These are phyloP conservation scores for Bidens hawaiensis DNA, from an alignment of 140 eudicot species.

Conservation along the genomic window DNA sequence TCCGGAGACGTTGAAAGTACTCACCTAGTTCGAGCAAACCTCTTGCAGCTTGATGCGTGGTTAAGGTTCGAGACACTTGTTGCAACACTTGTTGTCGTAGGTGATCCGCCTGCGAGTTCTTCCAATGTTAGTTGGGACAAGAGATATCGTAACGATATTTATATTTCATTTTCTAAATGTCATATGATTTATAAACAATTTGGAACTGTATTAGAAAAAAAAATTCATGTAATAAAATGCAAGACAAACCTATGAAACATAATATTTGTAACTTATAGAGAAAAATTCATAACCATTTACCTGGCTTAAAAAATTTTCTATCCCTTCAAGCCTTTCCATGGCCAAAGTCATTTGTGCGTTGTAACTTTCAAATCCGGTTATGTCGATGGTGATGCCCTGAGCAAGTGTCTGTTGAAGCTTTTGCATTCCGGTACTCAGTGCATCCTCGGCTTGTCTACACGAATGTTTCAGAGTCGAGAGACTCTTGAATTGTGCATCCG, in stretches of 20 bases:
- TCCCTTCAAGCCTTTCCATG: slow-evolving; percentile 55
- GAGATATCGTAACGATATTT: background rate
- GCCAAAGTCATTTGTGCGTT: slow-evolving; percentile 44
- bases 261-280: too few species aligned
- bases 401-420: slow-evolving; percentile 67
- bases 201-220: too few species aligned
- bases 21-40: slow-evolving; percentile 51
- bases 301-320: slow-evolving; percentile 64
- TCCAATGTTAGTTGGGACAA: background rate
- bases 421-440: slow-evolving; percentile 53
- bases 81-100: slow-evolving; percentile 44
- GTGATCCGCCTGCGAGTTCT: slow-evolving; percentile 51
- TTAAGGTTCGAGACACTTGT: slow-evolving; percentile 42
- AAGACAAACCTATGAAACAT: too few species aligned
- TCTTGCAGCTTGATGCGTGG: slow-evolving; percentile 50
- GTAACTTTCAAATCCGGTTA: slow-evolving; percentile 27
- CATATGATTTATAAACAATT: too few species aligned
- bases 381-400: slow-evolving; percentile 46
- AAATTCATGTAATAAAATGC: too few species aligned
- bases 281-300: slow-evolving; percentile 8
- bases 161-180: too few species aligned
- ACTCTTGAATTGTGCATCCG: slow-evolving; percentile 34
- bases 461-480: slow-evolving; percentile 47
- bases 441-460: slow-evolving; percentile 74
- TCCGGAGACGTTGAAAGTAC: slow-evolving; percentile 54